Percentiles rank a stretch among this genome's conserved stretches.
Conservation (phyloP, 345 rosid species). For the Clausena lansium region DNA sequence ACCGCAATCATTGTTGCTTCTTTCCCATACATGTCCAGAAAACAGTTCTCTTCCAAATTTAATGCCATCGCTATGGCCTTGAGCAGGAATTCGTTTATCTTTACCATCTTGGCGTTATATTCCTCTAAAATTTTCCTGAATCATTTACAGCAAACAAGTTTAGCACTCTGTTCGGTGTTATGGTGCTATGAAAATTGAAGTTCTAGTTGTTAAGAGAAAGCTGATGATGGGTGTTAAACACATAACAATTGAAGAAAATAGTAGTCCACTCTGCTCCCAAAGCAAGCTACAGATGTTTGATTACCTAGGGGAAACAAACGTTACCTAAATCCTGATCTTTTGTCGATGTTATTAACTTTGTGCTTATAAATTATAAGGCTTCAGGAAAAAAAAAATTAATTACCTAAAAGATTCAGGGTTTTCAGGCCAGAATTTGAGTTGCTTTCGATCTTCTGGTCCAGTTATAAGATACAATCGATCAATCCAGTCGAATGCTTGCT, state of each 20-base stretch:
- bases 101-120: constrained; percentile 30
- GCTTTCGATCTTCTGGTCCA: constrained; percentile 44
- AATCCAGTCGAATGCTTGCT: constrained; percentile 73
- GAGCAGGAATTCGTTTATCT: constrained; percentile 28
- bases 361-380: too few species aligned
- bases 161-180: background rate
- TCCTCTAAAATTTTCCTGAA: constrained; percentile 42
- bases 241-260: too few species aligned
- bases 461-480: constrained; percentile 55
- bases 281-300: too few species aligned
- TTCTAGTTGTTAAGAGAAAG: too few species aligned
- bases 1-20: constrained; percentile 35
- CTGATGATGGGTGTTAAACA: too few species aligned
- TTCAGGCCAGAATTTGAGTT: constrained; percentile 59
- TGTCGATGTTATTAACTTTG: background rate
- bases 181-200: too few species aligned
- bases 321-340: background rate
- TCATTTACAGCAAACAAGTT: background rate
- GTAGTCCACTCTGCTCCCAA: too few species aligned
- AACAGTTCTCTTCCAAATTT: constrained; percentile 43
- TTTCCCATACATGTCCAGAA: constrained; percentile 49
- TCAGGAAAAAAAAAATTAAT: background rate
- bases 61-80: constrained; percentile 57
- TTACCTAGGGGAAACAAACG: too few species aligned
- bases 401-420: constrained; percentile 55